Percentiles rank a stretch among this genome's conserved stretches.
phyloP scores from a whole-genome alignment of 371 early-diverging fungal species.

The Fennellomyces sp. region DNA sequence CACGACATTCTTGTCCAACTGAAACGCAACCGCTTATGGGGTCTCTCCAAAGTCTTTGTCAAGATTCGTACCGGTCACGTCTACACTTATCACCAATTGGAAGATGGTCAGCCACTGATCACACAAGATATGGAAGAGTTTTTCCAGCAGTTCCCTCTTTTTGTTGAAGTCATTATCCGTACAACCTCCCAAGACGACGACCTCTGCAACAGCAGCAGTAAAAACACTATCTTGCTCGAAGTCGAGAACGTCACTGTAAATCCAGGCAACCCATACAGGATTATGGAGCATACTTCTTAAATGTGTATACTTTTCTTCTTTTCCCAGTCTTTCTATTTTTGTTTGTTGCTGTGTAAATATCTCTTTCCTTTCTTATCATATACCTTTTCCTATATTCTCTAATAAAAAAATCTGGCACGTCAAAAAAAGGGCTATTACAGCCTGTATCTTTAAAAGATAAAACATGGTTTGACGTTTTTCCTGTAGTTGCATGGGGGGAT shows the following conservation, averaged over 20 bases:
- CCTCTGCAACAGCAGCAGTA: neutral
- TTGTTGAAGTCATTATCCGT: slow-evolving; percentile 29
- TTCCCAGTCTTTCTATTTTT: too few relatives aligned
- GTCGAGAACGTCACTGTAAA: slow-evolving; percentile 28
- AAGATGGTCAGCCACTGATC: slow-evolving; percentile 32
- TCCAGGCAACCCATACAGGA: slow-evolving; percentile 22
- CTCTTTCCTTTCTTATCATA: neutral
- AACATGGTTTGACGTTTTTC: slow-evolving; percentile 6
- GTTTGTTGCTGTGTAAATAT: neutral
- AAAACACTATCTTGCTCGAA: slow-evolving; percentile 3
- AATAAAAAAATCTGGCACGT: slow-evolving; percentile 1
- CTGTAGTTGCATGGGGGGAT: neutral
- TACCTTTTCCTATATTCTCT: neutral
- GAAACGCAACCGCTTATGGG: slow-evolving; percentile 14
- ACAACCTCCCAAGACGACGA: neutral
- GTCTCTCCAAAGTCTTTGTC: slow-evolving; percentile 24
- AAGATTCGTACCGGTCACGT: slow-evolving; percentile 34
- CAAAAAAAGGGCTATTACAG: neutral
- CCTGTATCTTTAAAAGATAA: neutral
- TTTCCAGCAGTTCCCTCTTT: slow-evolving; percentile 40
- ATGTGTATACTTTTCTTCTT: neutral
- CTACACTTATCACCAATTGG: slow-evolving; percentile 30
- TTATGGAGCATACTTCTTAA: slow-evolving; percentile 12
- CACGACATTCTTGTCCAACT: slow-evolving; percentile 29
- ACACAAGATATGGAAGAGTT: slow-evolving; percentile 38